These are phyloP conservation scores for Hippophae gyantsensis DNA, from an alignment of 306 rosid genomes.

Conservation along the genomic window DNA sequence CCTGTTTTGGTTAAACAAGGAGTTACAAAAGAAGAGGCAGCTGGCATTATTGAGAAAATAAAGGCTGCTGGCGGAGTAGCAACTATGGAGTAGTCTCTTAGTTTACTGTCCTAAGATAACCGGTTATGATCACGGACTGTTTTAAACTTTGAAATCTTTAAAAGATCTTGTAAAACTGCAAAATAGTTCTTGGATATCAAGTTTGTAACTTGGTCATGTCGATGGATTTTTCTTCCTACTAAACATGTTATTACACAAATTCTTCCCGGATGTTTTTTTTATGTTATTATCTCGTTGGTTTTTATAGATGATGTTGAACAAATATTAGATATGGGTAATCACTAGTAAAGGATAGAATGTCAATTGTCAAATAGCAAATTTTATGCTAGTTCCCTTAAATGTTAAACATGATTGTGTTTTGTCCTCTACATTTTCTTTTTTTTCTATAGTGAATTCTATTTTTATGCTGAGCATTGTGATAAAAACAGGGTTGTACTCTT, in stretches of 20 bases:
- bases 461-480: neutral
- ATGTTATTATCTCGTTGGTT: no score
- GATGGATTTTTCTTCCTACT: neutral
- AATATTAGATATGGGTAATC: no score
- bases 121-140: no score
- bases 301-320: no score
- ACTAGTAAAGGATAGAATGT: no score
- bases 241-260: no score
- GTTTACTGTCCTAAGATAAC: neutral
- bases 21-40: slow-evolving; percentile 28
- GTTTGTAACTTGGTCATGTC: slow-evolving; percentile 7
- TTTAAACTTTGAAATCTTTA: neutral
- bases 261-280: no score
- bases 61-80: slow-evolving; percentile 35
- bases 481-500: no score
- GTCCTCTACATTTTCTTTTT: no score
- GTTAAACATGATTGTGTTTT: neutral
- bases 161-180: neutral
- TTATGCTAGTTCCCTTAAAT: neutral
- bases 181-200: neutral
- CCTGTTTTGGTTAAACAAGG: slow-evolving; percentile 29
- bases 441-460: neutral
- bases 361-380: no score
- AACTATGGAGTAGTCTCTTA: slow-evolving; percentile 16
- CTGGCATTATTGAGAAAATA: slow-evolving; percentile 22